Conservation (phyloP, 352 stramenopile genomes). For the Pythium chondricola region DNA sequence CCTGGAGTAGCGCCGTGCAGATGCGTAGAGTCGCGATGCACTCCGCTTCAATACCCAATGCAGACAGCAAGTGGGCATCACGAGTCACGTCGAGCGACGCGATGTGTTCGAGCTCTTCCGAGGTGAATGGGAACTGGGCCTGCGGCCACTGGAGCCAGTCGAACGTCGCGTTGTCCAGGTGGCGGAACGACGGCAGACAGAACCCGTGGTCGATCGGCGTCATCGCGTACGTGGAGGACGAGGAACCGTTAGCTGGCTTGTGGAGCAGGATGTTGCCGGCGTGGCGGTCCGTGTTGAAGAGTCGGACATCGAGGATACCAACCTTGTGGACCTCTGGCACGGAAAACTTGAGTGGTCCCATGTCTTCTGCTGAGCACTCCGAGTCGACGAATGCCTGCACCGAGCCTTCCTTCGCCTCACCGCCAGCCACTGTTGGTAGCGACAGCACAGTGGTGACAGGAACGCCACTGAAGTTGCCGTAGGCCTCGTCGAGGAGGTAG, state of each 20-base stretch:
- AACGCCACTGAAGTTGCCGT: conserved; percentile 79
- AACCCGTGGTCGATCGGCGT: conserved; percentile 88
- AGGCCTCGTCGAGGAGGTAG: conserved; percentile 75
- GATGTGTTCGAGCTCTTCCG: conserved; percentile 70
- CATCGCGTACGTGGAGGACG: conserved; percentile 63
- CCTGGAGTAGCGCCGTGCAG: conserved; percentile 68
- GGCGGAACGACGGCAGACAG: conserved; percentile 74
- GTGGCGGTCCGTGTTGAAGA: conserved; percentile 88
- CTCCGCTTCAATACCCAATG: conserved; percentile 74
- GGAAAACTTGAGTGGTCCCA: conserved; percentile 80
- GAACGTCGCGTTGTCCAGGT: conserved; percentile 76
- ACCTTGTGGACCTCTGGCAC: conserved; percentile 87
- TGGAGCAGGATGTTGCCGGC: conserved; percentile 82
- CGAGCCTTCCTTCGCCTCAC: conserved; percentile 75
- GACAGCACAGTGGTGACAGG: conserved; percentile 74
- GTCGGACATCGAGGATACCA: conserved; percentile 79
- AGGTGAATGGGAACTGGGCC: conserved; percentile 82
- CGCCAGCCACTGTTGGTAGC: conserved; percentile 36
- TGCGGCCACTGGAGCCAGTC: conserved; percentile 88
- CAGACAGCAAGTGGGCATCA: conserved; percentile 57
- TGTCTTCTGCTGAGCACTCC: conserved; percentile 83
- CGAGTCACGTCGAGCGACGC: conserved; percentile 46
- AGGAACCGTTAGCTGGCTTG: too few species aligned
- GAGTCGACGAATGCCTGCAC: conserved; percentile 80
- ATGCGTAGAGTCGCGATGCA: conserved; percentile 79